These are phyloP conservation scores for Arabidopsis arenosa DNA, from an alignment of 345 rosid genomes.

Conservation along the genomic window DNA sequence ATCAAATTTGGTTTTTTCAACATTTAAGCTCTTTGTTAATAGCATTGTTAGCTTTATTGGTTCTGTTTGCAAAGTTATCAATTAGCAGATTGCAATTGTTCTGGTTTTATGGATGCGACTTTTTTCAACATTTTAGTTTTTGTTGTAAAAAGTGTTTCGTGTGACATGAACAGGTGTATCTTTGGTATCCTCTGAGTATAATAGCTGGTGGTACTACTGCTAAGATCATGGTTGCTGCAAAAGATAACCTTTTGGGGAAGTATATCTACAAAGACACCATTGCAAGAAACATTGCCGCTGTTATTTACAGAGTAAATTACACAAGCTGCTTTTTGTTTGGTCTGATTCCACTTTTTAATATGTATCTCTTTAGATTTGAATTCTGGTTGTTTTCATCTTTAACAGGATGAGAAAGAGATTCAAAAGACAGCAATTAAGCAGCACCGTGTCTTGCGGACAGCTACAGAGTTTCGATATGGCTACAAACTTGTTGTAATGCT, in stretches of 20 bases:
- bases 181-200: conserved; percentile 92
- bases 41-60: background rate
- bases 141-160: conserved; percentile 5
- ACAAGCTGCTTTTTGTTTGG: background rate
- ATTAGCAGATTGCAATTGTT: background rate
- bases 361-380: conserved; percentile 6
- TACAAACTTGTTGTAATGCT: conserved; percentile 91
- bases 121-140: background rate
- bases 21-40: background rate
- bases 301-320: conserved; percentile 71
- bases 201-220: conserved; percentile 93
- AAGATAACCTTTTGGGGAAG: conserved; percentile 89
- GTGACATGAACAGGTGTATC: conserved; percentile 62
- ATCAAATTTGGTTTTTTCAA: background rate
- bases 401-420: conserved; percentile 92
- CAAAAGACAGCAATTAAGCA: conserved; percentile 87
- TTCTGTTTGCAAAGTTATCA: background rate
- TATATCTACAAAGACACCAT: conserved; percentile 93
- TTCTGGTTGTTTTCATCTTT: conserved; percentile 30
- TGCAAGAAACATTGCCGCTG: conserved; percentile 87
- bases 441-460: conserved; percentile 65
- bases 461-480: conserved; percentile 91
- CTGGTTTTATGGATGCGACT: background rate
- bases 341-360: conserved; percentile 19
- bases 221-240: conserved; percentile 94